phyloP scores from a whole-genome alignment of 1,139 yeast genomes.

The Taphrina wiesneri region DNA sequence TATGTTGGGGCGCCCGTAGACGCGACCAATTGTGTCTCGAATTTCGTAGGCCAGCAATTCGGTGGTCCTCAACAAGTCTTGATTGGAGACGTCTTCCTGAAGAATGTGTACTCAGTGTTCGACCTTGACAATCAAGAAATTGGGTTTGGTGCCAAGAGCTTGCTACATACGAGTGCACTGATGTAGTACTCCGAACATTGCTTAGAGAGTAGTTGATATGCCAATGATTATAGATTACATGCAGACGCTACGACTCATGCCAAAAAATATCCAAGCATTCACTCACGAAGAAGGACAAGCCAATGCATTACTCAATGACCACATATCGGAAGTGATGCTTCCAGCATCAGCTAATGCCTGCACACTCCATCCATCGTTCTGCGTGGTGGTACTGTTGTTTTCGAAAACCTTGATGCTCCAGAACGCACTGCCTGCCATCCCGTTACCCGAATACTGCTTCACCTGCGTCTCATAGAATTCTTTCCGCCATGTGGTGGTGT shows the following conservation, averaged over 20 bases:
- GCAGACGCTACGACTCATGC: background rate
- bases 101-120: constrained; percentile 60
- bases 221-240: background rate
- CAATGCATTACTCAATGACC: background rate
- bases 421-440: constrained; percentile 26
- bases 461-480: constrained; percentile 46
- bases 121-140: constrained; percentile 55
- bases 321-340: background rate
- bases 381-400: constrained; percentile 16
- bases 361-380: constrained; percentile 29
- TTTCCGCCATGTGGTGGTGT: constrained; percentile 41
- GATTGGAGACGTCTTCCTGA: constrained; percentile 63
- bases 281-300: constrained; percentile 1
- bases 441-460: constrained; percentile 1
- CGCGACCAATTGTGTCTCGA: constrained; percentile 63
- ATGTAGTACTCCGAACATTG: background rate
- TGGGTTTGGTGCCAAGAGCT: constrained; percentile 53
- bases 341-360: constrained; percentile 13
- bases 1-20: constrained; percentile 55
- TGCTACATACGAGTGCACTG: background rate
- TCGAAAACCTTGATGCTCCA: constrained; percentile 20
- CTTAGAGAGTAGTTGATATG: background rate
- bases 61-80: constrained; percentile 48
- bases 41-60: constrained; percentile 55
- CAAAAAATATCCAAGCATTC: no score